Evolutionary conservation across 371 early-diverging fungal genomes (phyloP).

Genomic region (Gilbertella persicaria): DNA sequence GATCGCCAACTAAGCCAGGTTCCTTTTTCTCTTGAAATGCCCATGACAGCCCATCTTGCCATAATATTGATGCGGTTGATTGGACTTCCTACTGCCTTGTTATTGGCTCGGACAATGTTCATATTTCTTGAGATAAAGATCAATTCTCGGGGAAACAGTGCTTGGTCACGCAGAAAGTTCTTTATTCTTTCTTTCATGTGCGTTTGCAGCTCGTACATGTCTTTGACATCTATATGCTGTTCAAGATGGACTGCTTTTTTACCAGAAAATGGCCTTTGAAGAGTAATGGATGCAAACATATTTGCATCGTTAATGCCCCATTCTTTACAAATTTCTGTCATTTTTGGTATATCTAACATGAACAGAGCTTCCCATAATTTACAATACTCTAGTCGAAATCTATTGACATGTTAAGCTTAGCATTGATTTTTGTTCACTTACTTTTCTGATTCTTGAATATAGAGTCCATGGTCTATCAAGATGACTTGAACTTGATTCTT

Average conservation of each 20-base stretch:
- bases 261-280: conserved; percentile 76
- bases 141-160: conserved; percentile 80
- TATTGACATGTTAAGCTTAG: conserved; percentile 57
- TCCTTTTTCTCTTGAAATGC: conserved; percentile 37
- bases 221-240: conserved; percentile 41
- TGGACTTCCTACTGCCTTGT: conserved; percentile 82
- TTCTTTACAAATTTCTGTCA: conserved; percentile 61
- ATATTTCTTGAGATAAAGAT: conserved; percentile 91
- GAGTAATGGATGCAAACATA: conserved; percentile 82
- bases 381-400: conserved; percentile 82
- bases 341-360: conserved; percentile 63
- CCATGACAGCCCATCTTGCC: conserved; percentile 80
- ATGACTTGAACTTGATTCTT: conserved; percentile 56
- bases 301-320: conserved; percentile 89
- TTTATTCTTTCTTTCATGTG: conserved; percentile 72
- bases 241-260: conserved; percentile 54
- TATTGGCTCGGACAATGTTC: conserved; percentile 86
- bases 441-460: conserved; percentile 70
- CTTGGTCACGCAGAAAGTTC: conserved; percentile 72
- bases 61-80: conserved; percentile 89
- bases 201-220: conserved; percentile 73
- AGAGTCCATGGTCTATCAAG: conserved; percentile 93
- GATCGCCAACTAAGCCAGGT: conserved; percentile 32
- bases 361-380: conserved; percentile 88
- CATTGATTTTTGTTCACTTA: no score